phyloP scores from a whole-genome alignment of 1,139 yeast genomes.

The Eremothecium cymbalariae region DNA sequence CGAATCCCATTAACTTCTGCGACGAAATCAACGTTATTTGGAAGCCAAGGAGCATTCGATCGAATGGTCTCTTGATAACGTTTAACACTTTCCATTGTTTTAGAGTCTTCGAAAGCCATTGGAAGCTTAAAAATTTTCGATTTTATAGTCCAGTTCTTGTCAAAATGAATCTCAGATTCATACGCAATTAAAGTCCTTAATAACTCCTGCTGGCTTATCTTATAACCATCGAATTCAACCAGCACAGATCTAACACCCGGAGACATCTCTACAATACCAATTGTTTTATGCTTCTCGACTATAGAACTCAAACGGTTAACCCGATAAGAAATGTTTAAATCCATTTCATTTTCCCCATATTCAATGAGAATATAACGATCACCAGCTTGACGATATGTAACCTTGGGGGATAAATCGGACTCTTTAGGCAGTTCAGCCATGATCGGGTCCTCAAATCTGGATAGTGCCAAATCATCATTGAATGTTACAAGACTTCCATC shows the following conservation, averaged over 20 bases:
- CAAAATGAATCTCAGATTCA: constrained; percentile 65
- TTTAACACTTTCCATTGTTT: constrained; percentile 79
- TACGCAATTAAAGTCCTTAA: constrained; percentile 59
- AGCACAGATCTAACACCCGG: constrained; percentile 94
- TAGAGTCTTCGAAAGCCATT: constrained; percentile 90
- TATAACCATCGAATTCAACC: constrained; percentile 63
- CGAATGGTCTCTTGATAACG: constrained; percentile 92
- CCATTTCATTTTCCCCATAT: constrained; percentile 83
- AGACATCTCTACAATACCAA: constrained; percentile 89
- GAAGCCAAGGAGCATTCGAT: constrained; percentile 93
- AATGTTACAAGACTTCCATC: constrained; percentile 34
- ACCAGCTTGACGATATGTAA: constrained; percentile 92
- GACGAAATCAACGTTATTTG: constrained; percentile 92
- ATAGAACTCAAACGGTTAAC: constrained; percentile 72
- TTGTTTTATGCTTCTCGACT: constrained; percentile 55
- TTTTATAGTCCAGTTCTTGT: constrained; percentile 75
- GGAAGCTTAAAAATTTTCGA: constrained; percentile 81
- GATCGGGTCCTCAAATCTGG: constrained; percentile 47
- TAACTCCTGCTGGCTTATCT: constrained; percentile 52
- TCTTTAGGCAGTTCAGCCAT: constrained; percentile 42
- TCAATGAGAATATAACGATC: constrained; percentile 87
- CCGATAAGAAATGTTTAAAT: constrained; percentile 75
- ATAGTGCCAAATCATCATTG: constrained; percentile 29
- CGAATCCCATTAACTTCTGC: constrained; percentile 77
- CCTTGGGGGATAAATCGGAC: constrained; percentile 52